Evolutionary conservation across 805 yeast genomes (phyloP).

Genomic region (Kodamaea fukazawae): DNA sequence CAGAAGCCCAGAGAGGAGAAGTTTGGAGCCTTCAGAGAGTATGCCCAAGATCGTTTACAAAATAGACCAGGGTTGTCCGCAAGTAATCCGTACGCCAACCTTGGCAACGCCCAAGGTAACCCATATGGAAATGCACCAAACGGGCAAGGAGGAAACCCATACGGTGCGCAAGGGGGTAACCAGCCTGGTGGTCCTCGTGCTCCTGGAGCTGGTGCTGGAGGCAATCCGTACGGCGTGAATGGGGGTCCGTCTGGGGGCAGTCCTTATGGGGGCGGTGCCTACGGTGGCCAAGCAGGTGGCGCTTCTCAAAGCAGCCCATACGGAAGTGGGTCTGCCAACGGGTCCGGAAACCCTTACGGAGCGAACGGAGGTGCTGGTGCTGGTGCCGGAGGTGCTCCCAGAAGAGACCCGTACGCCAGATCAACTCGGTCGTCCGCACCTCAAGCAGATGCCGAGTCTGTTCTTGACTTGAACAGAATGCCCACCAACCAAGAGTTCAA

Average conservation of each 20-base stretch:
- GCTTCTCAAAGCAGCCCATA: constrained; percentile 8
- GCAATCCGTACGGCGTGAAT: constrained; percentile 1
- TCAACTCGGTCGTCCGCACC: too few relatives aligned
- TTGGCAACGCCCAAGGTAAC: constrained; percentile 11
- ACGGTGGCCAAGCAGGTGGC: constrained; percentile 4
- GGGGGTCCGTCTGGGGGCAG: background rate
- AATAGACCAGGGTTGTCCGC: constrained; percentile 39
- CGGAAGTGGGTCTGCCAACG: constrained; percentile 3
- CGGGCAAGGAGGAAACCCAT: background rate
- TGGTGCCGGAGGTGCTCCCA: background rate
- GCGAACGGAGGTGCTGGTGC: background rate
- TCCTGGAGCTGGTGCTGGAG: constrained; percentile 5
- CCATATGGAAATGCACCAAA: constrained; percentile 6
- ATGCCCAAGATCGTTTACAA: constrained; percentile 44
- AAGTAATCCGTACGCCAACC: constrained; percentile 41
- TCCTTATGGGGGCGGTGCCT: constrained; percentile 10
- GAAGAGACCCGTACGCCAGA: background rate
- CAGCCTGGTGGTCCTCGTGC: background rate
- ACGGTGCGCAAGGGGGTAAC: background rate
- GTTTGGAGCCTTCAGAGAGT: constrained; percentile 49
- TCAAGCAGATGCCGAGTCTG: constrained; percentile 26
- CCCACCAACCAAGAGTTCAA: constrained; percentile 30
- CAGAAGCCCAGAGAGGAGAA: constrained; percentile 37
- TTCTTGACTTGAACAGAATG: constrained; percentile 38
- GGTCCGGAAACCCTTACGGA: constrained; percentile 2